A percentile compares a stretch with the other conserved stretches of the same genome.
Evolutionary conservation across 306 rosid species (phyloP).

Genomic region (Medicago lupulina): DNA sequence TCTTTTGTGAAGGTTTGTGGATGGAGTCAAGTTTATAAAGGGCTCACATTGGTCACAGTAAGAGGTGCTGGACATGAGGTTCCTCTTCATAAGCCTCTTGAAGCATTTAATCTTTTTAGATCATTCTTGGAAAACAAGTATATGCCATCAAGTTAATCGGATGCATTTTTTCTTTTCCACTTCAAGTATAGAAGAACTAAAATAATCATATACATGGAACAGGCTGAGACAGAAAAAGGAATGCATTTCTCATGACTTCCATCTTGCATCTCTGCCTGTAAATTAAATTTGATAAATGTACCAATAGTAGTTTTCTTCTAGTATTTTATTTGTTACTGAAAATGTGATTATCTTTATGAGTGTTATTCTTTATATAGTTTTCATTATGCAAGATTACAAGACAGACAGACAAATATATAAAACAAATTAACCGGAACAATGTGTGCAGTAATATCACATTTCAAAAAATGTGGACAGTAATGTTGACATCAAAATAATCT

Average conservation of each 20-base stretch:
- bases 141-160: slow-evolving; percentile 64
- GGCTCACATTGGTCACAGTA: slow-evolving; percentile 80
- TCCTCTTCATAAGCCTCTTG: slow-evolving; percentile 89
- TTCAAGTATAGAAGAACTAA: slow-evolving; percentile 33
- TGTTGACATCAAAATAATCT: too few relatives aligned
- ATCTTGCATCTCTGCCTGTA: neutral
- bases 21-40: slow-evolving; percentile 89
- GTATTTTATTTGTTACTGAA: neutral
- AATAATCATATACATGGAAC: neutral
- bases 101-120: slow-evolving; percentile 83
- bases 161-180: slow-evolving; percentile 36
- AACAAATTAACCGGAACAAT: too few relatives aligned
- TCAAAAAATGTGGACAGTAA: too few relatives aligned
- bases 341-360: neutral
- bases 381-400: too few relatives aligned
- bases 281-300: neutral
- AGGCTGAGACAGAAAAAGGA: slow-evolving; percentile 17
- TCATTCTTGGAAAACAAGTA: slow-evolving; percentile 87
- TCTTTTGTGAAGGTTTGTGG: slow-evolving; percentile 79
- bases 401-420: too few relatives aligned
- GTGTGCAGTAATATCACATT: too few relatives aligned
- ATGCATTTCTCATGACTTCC: slow-evolving; percentile 12
- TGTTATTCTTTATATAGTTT: neutral
- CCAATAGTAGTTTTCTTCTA: neutral
- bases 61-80: slow-evolving; percentile 97